A percentile compares a stretch with the other conserved stretches of the same genome.
Evolutionary conservation across 2,329 filamentous ascomycete genomes (phyloP).

Genomic region (Fusarium nanum): DNA sequence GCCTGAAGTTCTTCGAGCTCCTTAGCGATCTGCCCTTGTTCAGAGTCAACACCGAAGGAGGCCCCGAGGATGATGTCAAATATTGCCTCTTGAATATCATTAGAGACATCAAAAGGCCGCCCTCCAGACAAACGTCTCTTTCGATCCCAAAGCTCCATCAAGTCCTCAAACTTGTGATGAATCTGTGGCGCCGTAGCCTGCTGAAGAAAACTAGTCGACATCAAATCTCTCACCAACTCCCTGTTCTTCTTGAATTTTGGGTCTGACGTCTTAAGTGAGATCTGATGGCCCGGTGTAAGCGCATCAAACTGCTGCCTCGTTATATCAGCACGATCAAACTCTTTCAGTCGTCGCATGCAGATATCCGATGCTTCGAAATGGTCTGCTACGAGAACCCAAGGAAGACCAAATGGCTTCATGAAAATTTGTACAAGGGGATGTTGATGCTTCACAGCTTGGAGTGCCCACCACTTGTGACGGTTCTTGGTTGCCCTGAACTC

Average conservation of each 20-base stretch:
- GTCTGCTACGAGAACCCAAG: slow-evolving; percentile 32
- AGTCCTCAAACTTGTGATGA: slow-evolving; percentile 44
- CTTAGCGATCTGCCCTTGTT: background rate
- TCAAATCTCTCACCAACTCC: slow-evolving; percentile 35
- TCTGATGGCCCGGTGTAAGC: slow-evolving; percentile 11
- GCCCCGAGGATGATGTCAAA: slow-evolving; percentile 50
- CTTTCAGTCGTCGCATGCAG: slow-evolving; percentile 27
- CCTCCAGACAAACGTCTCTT: slow-evolving; percentile 44
- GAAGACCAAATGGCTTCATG: slow-evolving; percentile 21
- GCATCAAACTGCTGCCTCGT: slow-evolving; percentile 7
- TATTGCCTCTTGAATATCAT: slow-evolving; percentile 47
- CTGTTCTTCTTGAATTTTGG: slow-evolving; percentile 38
- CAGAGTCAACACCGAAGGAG: slow-evolving; percentile 44
- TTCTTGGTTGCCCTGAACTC: slow-evolving; percentile 14
- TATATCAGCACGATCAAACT: slow-evolving; percentile 25
- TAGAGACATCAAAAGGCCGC: slow-evolving; percentile 46
- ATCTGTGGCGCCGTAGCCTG: slow-evolving; percentile 49
- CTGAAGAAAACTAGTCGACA: slow-evolving; percentile 29
- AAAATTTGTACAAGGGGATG: slow-evolving; percentile 31
- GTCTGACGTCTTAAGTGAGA: slow-evolving; percentile 13
- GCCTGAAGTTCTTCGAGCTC: slow-evolving; percentile 20
- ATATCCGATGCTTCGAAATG: slow-evolving; percentile 35
- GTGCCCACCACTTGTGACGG: slow-evolving; percentile 22
- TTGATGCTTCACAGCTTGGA: slow-evolving; percentile 23
- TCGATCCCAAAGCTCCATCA: slow-evolving; percentile 50